Base-by-base conservation (phyloP, 192 early-diverging fungal genomes). In the Fimicolochytrium jonesii region DNA sequence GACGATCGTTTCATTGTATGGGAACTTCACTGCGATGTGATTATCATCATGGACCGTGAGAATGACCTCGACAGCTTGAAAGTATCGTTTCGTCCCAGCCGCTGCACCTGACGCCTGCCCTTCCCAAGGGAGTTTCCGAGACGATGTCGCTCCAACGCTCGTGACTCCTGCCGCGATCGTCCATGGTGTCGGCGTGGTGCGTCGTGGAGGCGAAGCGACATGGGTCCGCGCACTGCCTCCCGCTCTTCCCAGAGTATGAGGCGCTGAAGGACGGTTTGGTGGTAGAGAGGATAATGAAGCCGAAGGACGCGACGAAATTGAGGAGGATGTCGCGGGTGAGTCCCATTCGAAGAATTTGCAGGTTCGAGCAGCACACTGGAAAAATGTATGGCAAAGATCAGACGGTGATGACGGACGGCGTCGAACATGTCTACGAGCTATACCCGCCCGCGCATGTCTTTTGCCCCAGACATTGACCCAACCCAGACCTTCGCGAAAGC, bases 311-410 rank as follows among this genome's bases (percentile, higher is more conserved):
- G 41, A 20, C 15, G 15, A 22, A 15, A 9, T 1, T 52, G 45
- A 22, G 20, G 44, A 50, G 17, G 37, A 9, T 18, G 13, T 59
- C 26, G 43, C 45, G 13, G 41, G 13, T 1, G 36, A 26, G 50
- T 58, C 51, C 60, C 60, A 62, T 26, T 62, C 17, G 29, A 62
- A 62, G 23, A 33, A 62, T 13, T 62, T 62, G 50, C 60, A 62
- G 15, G 15, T 37, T 57, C 60, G 10, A 20, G 15, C 22, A 20
- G 18, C 22, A 11, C 60, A 15, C 4, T 15, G 28, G 28, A n/a
- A 51, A 7, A 13, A 15, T 28, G 2, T 51, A 17, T 51, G 25
- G 31, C 31, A 17, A 50, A 13, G n/a, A 50, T 13, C 18, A 56
- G 31, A n/a, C n/a, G n/a, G n/a, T n/a, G n/a, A n/a, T n/a, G n/a